Evolutionary conservation across 148 eudicot genomes (phyloP), one percentile per base, ranked within the genome.

Genomic region (Silene conica): DNA sequence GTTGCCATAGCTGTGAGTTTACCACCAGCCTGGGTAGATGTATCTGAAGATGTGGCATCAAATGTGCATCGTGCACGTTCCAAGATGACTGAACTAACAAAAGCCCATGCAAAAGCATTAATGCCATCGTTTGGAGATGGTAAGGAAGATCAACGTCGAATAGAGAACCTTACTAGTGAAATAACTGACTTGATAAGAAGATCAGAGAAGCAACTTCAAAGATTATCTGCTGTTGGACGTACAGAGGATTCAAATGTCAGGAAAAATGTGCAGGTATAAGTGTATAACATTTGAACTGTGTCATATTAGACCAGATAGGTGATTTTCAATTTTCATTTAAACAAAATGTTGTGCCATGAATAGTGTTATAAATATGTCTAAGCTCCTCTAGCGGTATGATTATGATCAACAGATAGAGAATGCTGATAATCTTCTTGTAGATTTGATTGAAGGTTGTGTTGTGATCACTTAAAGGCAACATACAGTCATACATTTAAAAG

Each of bases 101-200:
- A 81, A 74, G 82, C 84, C 23, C 87, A 84, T 74, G 80, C 82
- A 25, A 84, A 76, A 75, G 84, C 84, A 41, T 69, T 84, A 38
- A 84, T 84, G 87, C 85, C 87, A 43, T 82, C 87, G 19, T 79
- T 81, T 79, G 87, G 85, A 52, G 87, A 84, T 79, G 87, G 81
- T 63, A 82, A 77, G 65, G 87, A 84, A 68, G 87, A 84, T 74
- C 87, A 84, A 63, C 73, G 55, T 63, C 77, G 58, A 55, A 84
- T 84, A 63, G 87, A 84, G 79, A 34, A 46, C 65, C 85, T 84
- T 20, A 84, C 85, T 8, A 67, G 67, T 48, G 85, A 82, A 66
- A 79, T 84, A 48, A 84, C 87, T 48, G 76, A 76, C 61, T 76
- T 84, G 68, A 57, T 84, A 26, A 81, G 67, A 72, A 84, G 59